Evolutionary conservation across 2,329 filamentous ascomycete genomes (phyloP), one percentile per base, ranked within the genome.

Genomic region (Epichloe baconii): DNA sequence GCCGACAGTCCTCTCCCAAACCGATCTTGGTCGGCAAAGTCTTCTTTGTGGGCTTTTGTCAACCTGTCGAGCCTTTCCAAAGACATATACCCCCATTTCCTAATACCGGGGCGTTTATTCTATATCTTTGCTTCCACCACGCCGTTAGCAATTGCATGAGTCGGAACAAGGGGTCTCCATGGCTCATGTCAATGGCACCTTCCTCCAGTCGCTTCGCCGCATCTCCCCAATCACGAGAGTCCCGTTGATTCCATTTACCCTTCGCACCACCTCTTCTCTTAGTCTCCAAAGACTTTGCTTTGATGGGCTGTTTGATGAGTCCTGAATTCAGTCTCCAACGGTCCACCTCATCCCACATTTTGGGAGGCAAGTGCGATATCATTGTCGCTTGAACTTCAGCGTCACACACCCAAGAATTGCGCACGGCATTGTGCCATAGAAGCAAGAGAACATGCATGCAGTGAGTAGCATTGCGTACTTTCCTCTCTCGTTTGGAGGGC

Each of bases 61-160:
- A 93, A 74, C n/a, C 82, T 78, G 58, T 88, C 83, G 2, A 95
- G 70, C 23, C 80, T 76, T 58, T 84, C 75, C n/a, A 88, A 76
- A 0, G 85, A 76, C 71, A 91, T 85, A 63, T 97, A 97, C 0
- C 93, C 93, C 62, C 80, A 77, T 69, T 97, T 98, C n/a, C 90
- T 78, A 21, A 97, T 62, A 0, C 87, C 88, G 0, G 90, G 0
- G 83, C 78, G 0, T 82, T 88, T 43, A 93, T 75, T 1, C 73
- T 78, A 65, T 95, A 98, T 36, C 83, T 77, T 59, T 89, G 85
- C 63, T 83, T 89, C 93, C 93, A 98, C 74, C 88, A 96, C 1
- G 82, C 78, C 10, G 83, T 75, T n/a, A 98, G 69, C 3, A 80
- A 74, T 59, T 85, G 85, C 61, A 97, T 73, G 4, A 97, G 71